phyloP scores from a whole-genome alignment of 140 eudicot species.

The Stevia rebaudiana region DNA sequence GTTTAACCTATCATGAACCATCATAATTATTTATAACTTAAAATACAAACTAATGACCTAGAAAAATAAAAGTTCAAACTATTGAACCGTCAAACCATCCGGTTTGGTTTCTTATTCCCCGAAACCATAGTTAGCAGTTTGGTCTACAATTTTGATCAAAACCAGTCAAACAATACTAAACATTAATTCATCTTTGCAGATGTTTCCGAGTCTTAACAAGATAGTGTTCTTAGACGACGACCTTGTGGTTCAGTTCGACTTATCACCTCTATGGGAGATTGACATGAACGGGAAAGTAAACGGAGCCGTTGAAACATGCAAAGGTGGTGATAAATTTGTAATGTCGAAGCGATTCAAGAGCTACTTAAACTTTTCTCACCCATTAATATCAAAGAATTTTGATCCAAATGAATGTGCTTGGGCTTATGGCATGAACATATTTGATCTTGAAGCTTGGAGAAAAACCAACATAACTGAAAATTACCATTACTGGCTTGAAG shows the following conservation, averaged over 20 bases:
- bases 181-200: conserved; percentile 35
- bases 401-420: conserved; percentile 87
- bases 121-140: no score
- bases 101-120: no score
- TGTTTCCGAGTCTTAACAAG: conserved; percentile 79
- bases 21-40: no score
- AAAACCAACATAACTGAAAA: conserved; percentile 68
- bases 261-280: conserved; percentile 81
- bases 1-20: no score
- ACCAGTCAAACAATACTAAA: no score
- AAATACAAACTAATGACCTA: no score
- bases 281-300: conserved; percentile 89
- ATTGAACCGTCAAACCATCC: no score
- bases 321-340: conserved; percentile 70
- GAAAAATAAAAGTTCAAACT: no score
- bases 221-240: conserved; percentile 83
- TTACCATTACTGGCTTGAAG: conserved; percentile 76
- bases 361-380: conserved; percentile 86
- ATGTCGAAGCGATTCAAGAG: conserved; percentile 78
- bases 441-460: conserved; percentile 84
- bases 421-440: conserved; percentile 96
- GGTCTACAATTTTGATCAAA: no score
- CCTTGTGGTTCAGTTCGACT: conserved; percentile 78
- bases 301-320: conserved; percentile 86
- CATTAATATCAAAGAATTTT: conserved; percentile 54